These are phyloP conservation scores for Carex scoparia DNA, from an alignment of 176 grass and related monocot genomes.

Conservation along the genomic window DNA sequence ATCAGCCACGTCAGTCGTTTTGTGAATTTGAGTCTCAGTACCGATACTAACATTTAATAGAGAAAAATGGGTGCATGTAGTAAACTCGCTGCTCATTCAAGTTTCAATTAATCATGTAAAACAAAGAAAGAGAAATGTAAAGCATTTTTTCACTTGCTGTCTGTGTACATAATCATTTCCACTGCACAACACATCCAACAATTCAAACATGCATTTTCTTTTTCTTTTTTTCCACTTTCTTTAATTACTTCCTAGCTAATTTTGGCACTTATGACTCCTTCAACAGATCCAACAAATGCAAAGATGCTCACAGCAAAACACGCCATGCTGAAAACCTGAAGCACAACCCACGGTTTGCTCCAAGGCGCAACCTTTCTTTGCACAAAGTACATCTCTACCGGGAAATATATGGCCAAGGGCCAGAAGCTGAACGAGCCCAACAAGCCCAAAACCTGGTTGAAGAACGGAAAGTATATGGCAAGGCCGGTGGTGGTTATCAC, in stretches of 20 bases:
- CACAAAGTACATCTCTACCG: slow-evolving; percentile 76
- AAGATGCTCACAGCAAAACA: slow-evolving; percentile 45
- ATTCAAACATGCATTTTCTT: slow-evolving; percentile 6
- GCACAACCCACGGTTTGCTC: slow-evolving; percentile 42
- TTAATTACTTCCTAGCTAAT: slow-evolving; percentile 13
- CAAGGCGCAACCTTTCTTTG: slow-evolving; percentile 48
- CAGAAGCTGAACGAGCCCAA: slow-evolving; percentile 66
- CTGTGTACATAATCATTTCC: not conserved
- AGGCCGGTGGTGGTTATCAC: slow-evolving; percentile 54
- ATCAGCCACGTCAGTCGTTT: not conserved
- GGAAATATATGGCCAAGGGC: slow-evolving; percentile 66
- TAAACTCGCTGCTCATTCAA: not conserved
- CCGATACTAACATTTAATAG: not conserved
- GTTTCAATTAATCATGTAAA: not conserved
- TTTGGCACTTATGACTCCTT: slow-evolving; percentile 40
- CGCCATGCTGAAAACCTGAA: slow-evolving; percentile 37
- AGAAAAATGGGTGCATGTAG: not conserved
- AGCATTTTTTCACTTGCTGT: not conserved
- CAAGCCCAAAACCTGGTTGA: slow-evolving; percentile 69
- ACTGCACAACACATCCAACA: not conserved
- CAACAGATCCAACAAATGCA: slow-evolving; percentile 57
- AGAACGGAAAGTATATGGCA: slow-evolving; percentile 72
- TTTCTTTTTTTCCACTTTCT: not conserved
- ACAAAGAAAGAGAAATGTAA: not conserved
- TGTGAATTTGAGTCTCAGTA: not conserved